Evolutionary conservation across 306 rosid species (phyloP).

Genomic region (Cucumis sativus): Cucumber_9930_V3 NC_026660.2:17742001-17742500

Average conservation of each 20-base stretch:
- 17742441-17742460: slow-evolving; percentile 82
- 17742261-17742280: slow-evolving; percentile 83
- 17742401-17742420: slow-evolving; percentile 76
- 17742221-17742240: slow-evolving; percentile 86
- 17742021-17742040: slow-evolving; percentile 78
- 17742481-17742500: slow-evolving; percentile 92
- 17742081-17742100: slow-evolving; percentile 86
- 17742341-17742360: slow-evolving; percentile 96
- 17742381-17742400: slow-evolving; percentile 96
- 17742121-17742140: slow-evolving; percentile 62
- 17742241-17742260: slow-evolving; percentile 99
- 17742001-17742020: slow-evolving; percentile 99
- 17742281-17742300: slow-evolving; percentile 92
- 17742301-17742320: slow-evolving; percentile 80
- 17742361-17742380: slow-evolving; percentile 89
- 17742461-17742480: slow-evolving; percentile 96
- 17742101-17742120: slow-evolving; percentile 83
- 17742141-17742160: slow-evolving; percentile 85
- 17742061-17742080: slow-evolving; percentile 85
- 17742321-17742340: slow-evolving; percentile 80
- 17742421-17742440: slow-evolving; percentile 88
- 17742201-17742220: slow-evolving; percentile 84
- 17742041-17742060: slow-evolving; percentile 55
- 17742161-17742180: slow-evolving; percentile 89
- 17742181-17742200: slow-evolving; percentile 99